Percentiles rank a stretch among this genome's conserved stretches.
phyloP scores from a whole-genome alignment of 2,329 filamentous ascomycete genomes.

The Scedosporium minutisporum region DNA sequence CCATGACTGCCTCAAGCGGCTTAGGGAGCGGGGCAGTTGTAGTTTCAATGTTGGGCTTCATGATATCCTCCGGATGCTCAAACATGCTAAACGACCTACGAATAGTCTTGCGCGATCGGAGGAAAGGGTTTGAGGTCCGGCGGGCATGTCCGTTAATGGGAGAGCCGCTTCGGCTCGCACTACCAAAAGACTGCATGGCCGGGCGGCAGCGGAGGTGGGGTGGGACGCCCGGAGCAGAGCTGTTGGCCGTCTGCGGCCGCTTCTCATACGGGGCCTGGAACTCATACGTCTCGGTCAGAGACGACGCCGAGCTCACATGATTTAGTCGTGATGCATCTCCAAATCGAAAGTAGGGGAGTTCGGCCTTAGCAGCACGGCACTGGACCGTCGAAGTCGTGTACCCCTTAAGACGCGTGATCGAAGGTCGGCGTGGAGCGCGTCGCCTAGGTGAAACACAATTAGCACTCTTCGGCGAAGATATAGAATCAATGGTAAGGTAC shows the following conservation, averaged over 20 bases:
- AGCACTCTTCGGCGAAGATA: not conserved
- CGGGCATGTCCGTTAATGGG: slow-evolving; percentile 62
- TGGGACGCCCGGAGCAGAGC: slow-evolving; percentile 43
- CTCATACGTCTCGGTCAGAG: slow-evolving; percentile 68
- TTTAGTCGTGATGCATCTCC: slow-evolving; percentile 25
- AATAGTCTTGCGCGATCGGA: slow-evolving; percentile 77
- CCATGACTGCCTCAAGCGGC: slow-evolving; percentile 64
- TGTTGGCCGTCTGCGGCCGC: slow-evolving; percentile 50
- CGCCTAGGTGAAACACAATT: slow-evolving; percentile 35
- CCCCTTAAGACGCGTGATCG: slow-evolving; percentile 64
- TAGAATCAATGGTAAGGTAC: slow-evolving; percentile 16
- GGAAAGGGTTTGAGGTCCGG: slow-evolving; percentile 61
- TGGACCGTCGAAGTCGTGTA: slow-evolving; percentile 59
- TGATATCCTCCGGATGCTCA: slow-evolving; percentile 78
- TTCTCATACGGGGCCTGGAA: slow-evolving; percentile 64
- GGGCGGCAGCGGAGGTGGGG: slow-evolving; percentile 54
- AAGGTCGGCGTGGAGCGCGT: slow-evolving; percentile 57
- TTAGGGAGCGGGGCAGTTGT: slow-evolving; percentile 21
- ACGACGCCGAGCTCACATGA: slow-evolving; percentile 18
- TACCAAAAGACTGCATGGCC: slow-evolving; percentile 51
- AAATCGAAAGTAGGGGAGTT: slow-evolving; percentile 69
- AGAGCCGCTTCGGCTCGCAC: slow-evolving; percentile 45
- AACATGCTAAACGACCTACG: slow-evolving; percentile 96
- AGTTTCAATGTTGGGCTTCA: slow-evolving; percentile 59
- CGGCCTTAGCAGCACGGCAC: slow-evolving; percentile 44